Evolutionary conservation across 2,329 filamentous ascomycete species (phyloP), one percentile per base, ranked within the genome.

Genomic region (Hypoxylon sp.): DNA sequence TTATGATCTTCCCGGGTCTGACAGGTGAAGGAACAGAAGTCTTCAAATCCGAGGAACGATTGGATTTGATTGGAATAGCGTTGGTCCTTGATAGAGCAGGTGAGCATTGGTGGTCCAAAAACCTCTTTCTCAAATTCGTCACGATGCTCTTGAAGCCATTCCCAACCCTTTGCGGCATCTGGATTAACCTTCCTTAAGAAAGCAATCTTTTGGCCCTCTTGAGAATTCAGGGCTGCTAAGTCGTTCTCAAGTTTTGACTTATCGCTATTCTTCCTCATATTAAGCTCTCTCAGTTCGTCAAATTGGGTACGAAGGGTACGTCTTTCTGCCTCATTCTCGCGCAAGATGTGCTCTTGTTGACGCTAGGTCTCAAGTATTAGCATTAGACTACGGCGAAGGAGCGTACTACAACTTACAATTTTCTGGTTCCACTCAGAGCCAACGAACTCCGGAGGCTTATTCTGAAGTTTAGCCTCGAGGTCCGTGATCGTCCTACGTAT

Each of bases 31-130:
- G 86, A 89, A n/a, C 84, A 73, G 58, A 89, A 86, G 74, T 90
- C 87, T 35, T 86, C 84, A 14, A 60, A 72, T 48, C 82, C 80
- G 8, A 90, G 76, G 51, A 88, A 75, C 4, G 85, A 80, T 74
- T 90, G 87, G 11, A 90, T 79, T 29, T 85, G 82, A 63, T 87
- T 80, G 0, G 86, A 84, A 77, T 92, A 93, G 59, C 83, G 86
- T 37, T 89, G 85, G 72, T 97, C 88, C 72, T 91, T 94, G 58
- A 97, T 83, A 0, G 91, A 92, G 79, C 94, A 97, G 64, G 87
- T 91, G 33, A 97, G 83, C 75, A 96, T 88, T 0, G 94, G 90
- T 5, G 94, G 94, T 0, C 92, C 94, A 76, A 92, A 94, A 3
- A 98, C 90, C 64, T 91, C 86, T 71, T 91, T 89, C 75, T 92